phyloP scores from a whole-genome alignment of 2,329 filamentous ascomycete species.

The Exophiala aquamarina region DNA sequence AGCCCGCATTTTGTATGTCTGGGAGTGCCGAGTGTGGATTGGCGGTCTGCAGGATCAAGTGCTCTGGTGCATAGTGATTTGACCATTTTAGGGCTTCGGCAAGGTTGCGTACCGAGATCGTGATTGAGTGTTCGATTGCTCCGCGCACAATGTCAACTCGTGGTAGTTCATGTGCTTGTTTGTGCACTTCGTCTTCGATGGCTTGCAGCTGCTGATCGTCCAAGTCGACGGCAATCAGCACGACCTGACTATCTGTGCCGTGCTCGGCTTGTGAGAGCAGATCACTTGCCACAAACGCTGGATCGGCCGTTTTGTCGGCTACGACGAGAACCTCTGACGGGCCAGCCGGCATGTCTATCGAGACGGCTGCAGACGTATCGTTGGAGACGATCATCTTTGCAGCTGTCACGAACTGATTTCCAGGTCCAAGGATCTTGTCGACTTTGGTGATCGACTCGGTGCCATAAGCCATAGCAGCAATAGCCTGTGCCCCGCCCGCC shows the following conservation, averaged over 20 bases:
- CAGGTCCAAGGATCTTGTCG: constrained; percentile 96
- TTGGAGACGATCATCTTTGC: constrained; percentile 99
- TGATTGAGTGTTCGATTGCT: constrained; percentile 87
- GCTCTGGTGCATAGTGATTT: constrained; percentile 94
- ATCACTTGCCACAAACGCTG: constrained; percentile 93
- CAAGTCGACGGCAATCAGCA: constrained; percentile 82
- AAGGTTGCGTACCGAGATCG: constrained; percentile 70
- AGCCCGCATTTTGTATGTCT: constrained; percentile 87
- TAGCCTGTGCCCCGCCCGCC: constrained; percentile 90
- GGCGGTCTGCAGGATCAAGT: constrained; percentile 86
- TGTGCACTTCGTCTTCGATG: constrained; percentile 88
- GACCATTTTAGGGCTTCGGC: constrained; percentile 76
- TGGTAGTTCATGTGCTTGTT: constrained; percentile 81
- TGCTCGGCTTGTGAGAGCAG: constrained; percentile 95
- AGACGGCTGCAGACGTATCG: constrained; percentile 90
- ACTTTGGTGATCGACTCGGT: constrained; percentile 94
- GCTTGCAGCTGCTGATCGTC: constrained; percentile 69
- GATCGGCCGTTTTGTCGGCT: constrained; percentile 83
- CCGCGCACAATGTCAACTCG: constrained; percentile 91
- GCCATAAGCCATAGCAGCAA: constrained; percentile 95
- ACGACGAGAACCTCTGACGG: constrained; percentile 96
- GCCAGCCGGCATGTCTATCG: constrained; percentile 98
- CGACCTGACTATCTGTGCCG: constrained; percentile 92
- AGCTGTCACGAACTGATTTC: constrained; percentile 97
- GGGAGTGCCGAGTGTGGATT: constrained; percentile 73